Evolutionary conservation across 148 eudicot species (phyloP), one percentile per base, ranked within the genome.

Genomic region (Chenopodium album): DNA sequence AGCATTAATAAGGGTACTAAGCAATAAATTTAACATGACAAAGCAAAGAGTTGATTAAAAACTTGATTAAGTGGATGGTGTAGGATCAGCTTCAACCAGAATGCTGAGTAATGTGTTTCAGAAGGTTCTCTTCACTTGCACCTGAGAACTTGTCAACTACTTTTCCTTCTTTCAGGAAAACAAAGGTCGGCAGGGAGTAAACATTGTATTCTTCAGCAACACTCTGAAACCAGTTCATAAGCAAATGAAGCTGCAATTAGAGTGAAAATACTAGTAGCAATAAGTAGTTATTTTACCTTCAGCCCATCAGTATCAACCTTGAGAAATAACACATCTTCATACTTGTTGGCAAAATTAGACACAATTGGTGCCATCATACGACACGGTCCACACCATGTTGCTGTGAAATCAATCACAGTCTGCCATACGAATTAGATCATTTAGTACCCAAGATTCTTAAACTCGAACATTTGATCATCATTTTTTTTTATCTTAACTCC

Each of bases 341-440:
- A 41, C 84, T 85, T 88, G 82, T 84, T 89, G 70, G 94, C 94
- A 26, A 86, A 48, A 11, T 89, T 92, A 12, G 85, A 85, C 29
- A 91, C 67, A 37, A 89, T 22, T 23, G 94, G 94, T 46, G 94
- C 84, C 37, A 91, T 91, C n/a, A 87, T 28, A 34, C 92, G 91
- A 86, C 93, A 91, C 2, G 94, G 94, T 16, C 87, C 89, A 76
- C 92, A 88, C 94, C 94, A 91, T 70, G 91, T 76, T 79, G 92
- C 94, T 56, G 92, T 89, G 87, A 91, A 91, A 76, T 91, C 92
- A 20, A 91, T 82, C 81, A 91, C 94, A 46, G 89, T 82, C 94
- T 89, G 79, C 54, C 79, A 79, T 28, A 9, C 26, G n/a, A 34
- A 79, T 34, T 54, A 26, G 26, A 26, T 26, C 70, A 79, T 29